Conservation (phyloP, 257 asterid genomes). For the Datura wrightii region DNA sequence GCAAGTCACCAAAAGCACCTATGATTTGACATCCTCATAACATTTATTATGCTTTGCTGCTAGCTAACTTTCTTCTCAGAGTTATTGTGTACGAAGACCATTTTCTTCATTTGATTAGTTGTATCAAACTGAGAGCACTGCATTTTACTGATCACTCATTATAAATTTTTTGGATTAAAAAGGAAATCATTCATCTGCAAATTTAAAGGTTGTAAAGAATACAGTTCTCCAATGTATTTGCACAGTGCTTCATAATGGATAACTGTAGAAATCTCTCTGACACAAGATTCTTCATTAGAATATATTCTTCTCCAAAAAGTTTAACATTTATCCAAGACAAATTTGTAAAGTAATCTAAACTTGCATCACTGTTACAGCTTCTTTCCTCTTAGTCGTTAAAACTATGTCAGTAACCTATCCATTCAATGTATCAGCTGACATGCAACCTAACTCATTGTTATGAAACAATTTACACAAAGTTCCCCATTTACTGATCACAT, state of each 20-base stretch:
- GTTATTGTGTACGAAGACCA: neutral
- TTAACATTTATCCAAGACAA: neutral
- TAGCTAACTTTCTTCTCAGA: neutral
- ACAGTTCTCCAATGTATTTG: neutral
- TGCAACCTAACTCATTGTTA: neutral
- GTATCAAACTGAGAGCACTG: neutral
- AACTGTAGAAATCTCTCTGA: neutral
- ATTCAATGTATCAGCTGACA: neutral
- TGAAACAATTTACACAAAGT: neutral
- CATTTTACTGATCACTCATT: conserved; percentile 10
- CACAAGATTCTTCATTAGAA: conserved; percentile 14
- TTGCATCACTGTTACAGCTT: neutral
- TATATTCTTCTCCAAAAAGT: conserved; percentile 19
- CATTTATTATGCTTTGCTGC: neutral
- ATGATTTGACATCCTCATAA: neutral
- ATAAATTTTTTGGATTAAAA: neutral
- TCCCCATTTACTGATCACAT: neutral
- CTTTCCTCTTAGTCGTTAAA: neutral
- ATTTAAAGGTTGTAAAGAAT: neutral
- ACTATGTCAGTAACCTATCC: neutral
- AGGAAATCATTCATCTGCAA: conserved; percentile 9
- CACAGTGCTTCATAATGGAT: conserved; percentile 17
- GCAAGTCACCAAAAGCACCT: conserved; percentile 23
- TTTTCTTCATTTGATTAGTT: neutral
- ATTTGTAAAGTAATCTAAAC: neutral